Evolutionary conservation across 345 rosid species (phyloP).

Genomic region (Lagerstroemia speciosa): DNA sequence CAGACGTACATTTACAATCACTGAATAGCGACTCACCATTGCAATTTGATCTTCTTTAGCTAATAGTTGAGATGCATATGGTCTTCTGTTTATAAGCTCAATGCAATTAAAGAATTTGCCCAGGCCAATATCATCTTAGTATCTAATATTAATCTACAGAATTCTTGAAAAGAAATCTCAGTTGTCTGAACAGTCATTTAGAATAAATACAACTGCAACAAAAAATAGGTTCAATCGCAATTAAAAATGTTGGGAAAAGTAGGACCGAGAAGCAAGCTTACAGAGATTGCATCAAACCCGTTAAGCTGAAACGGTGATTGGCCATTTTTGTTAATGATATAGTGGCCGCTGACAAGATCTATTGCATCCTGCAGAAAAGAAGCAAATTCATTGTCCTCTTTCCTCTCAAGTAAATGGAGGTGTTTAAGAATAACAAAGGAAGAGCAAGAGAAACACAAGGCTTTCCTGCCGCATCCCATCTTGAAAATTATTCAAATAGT

Average conservation of each 20-base stretch:
- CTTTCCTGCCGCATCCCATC: conserved; percentile 97
- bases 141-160: background rate
- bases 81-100: background rate
- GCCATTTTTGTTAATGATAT: conserved; percentile 45
- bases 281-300: conserved; percentile 59
- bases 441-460: conserved; percentile 7
- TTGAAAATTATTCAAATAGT: conserved; percentile 84
- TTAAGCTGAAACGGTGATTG: conserved; percentile 75
- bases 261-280: conserved; percentile 23
- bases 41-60: too few species aligned
- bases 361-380: conserved; percentile 64
- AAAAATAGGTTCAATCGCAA: background rate
- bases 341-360: conserved; percentile 90
- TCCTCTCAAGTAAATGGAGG: background rate
- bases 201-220: background rate
- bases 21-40: background rate
- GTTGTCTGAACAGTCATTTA: background rate
- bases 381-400: background rate
- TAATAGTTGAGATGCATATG: background rate
- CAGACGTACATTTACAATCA: background rate
- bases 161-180: background rate
- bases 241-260: background rate
- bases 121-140: background rate
- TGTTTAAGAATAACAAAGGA: background rate
- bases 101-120: background rate